These are phyloP conservation scores for Yarrowia yakushimensis DNA, from an alignment of 805 yeast genomes.

Conservation along the genomic window DNA sequence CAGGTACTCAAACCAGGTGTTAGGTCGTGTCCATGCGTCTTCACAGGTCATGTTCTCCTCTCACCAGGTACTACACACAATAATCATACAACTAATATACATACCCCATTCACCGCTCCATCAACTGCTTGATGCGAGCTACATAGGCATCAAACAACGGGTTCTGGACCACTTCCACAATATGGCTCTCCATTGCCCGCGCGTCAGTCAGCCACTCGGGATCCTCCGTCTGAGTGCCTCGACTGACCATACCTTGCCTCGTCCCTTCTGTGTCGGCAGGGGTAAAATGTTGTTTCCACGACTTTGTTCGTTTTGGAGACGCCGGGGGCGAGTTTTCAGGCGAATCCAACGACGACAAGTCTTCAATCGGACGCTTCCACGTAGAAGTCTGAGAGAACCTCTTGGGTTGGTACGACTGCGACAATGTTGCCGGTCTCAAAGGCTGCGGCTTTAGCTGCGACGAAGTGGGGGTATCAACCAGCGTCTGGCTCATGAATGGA, in stretches of 20 bases:
- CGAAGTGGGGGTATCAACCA: not conserved
- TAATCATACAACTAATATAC: not conserved
- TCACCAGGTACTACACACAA: not conserved
- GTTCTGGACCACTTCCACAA: not conserved
- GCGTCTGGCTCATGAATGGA: not conserved
- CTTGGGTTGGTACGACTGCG: not conserved
- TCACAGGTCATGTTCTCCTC: no score
- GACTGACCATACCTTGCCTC: not conserved
- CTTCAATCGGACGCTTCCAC: not conserved
- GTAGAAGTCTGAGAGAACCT: not conserved
- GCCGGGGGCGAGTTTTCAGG: not conserved
- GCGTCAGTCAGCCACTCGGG: not conserved
- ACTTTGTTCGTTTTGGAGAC: not conserved
- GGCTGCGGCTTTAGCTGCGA: not conserved
- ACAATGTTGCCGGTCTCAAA: not conserved
- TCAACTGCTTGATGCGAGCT: constrained; percentile 10
- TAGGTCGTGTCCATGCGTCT: no score
- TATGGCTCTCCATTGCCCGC: not conserved
- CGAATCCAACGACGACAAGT: not conserved
- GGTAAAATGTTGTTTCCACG: not conserved
- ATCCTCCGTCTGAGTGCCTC: constrained; percentile 5
- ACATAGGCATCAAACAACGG: not conserved
- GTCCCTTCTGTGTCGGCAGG: not conserved
- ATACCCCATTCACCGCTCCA: not conserved
- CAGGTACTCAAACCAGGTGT: no score